Evolutionary conservation across 495 filamentous ascomycete genomes (phyloP).

Genomic region (Lasiosphaeriaceae sp.): DNA sequence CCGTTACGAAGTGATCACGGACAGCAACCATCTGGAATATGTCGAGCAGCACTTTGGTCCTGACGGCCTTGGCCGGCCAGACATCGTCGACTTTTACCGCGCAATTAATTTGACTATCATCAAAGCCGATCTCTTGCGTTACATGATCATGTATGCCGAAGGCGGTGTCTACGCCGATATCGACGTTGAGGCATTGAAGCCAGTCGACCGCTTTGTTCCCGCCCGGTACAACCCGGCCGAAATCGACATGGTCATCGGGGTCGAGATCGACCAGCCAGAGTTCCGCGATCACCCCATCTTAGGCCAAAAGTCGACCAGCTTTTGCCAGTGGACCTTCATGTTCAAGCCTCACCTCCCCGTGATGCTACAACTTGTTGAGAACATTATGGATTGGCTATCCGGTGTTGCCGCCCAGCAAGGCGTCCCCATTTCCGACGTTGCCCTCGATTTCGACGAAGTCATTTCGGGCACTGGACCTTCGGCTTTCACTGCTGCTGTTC

Average conservation of each 20-base stretch:
- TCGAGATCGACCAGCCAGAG: conserved; percentile 60
- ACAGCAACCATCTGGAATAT: conserved; percentile 52
- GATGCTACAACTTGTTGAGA: conserved; percentile 55
- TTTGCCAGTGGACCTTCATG: conserved; percentile 66
- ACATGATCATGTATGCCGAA: conserved; percentile 52
- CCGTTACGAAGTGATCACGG: conserved; percentile 60
- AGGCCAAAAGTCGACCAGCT: conserved; percentile 54
- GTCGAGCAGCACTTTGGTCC: conserved; percentile 54
- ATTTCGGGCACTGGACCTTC: conserved; percentile 61
- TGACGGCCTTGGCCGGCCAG: conserved; percentile 48
- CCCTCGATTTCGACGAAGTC: conserved; percentile 60
- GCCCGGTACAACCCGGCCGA: conserved; percentile 38
- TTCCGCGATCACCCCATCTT: conserved; percentile 57
- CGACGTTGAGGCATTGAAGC: conserved; percentile 49
- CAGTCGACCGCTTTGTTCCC: conserved; percentile 47
- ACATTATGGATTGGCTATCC: conserved; percentile 54
- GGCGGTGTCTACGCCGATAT: conserved; percentile 55
- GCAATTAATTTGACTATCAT: conserved; percentile 54
- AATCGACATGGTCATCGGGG: conserved; percentile 57
- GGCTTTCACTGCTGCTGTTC: conserved; percentile 55
- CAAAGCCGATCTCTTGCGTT: conserved; percentile 54
- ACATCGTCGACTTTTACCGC: conserved; percentile 54
- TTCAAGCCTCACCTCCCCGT: conserved; percentile 54
- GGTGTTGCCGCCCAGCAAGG: conserved; percentile 46
- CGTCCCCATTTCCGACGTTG: conserved; percentile 45